Conservation (phyloP, 768 basidiomycete genomes). For the Leccinellum rugosiceps region DNA sequence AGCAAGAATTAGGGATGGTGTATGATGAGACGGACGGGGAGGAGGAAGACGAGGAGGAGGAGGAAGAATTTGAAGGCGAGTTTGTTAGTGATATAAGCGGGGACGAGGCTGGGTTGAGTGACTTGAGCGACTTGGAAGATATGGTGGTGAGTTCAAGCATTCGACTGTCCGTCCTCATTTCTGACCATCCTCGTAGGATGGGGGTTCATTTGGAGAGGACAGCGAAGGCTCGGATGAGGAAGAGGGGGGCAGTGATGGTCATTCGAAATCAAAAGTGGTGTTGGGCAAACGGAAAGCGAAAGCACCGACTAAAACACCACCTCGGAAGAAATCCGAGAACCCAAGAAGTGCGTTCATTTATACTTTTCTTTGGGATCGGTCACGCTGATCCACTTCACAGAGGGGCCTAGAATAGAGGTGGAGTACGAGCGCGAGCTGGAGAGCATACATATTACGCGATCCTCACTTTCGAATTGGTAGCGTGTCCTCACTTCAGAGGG, state of each 20-base stretch:
- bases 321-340: slow-evolving; percentile 56
- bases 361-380: background rate
- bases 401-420: slow-evolving; percentile 83
- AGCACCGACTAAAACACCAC: slow-evolving; percentile 37
- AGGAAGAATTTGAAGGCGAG: slow-evolving; percentile 51
- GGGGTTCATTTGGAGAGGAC: slow-evolving; percentile 38
- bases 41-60: slow-evolving; percentile 44
- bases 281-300: slow-evolving; percentile 71
- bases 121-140: slow-evolving; percentile 65
- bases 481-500: background rate
- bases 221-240: slow-evolving; percentile 42
- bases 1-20: slow-evolving; percentile 41
- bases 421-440: slow-evolving; percentile 96
- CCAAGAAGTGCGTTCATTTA: slow-evolving; percentile 51
- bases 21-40: slow-evolving; percentile 57
- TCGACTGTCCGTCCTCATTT: background rate
- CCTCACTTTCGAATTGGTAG: slow-evolving; percentile 54
- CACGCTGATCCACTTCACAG: slow-evolving; percentile 34
- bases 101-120: slow-evolving; percentile 40
- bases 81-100: slow-evolving; percentile 56
- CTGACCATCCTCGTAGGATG: slow-evolving; percentile 32
- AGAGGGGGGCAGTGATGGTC: slow-evolving; percentile 37
- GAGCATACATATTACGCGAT: slow-evolving; percentile 53
- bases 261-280: slow-evolving; percentile 40
- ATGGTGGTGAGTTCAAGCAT: slow-evolving; percentile 45